A percentile compares a stretch with the other conserved stretches of the same genome.
Evolutionary conservation across 2,329 filamentous ascomycete genomes (phyloP).

Genomic region (Aspergillus tubingensis): DNA sequence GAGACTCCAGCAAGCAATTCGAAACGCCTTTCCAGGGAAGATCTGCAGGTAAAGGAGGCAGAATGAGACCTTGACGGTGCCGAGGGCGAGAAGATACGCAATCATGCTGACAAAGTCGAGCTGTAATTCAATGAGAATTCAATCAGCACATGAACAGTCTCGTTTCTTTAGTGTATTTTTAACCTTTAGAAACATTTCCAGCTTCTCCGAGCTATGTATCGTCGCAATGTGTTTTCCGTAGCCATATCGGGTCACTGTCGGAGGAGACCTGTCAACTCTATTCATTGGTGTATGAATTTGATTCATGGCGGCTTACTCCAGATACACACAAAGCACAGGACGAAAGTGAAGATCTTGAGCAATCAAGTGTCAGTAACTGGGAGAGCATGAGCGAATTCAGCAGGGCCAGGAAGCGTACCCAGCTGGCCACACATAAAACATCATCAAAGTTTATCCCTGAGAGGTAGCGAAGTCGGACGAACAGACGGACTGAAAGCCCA

Average conservation of each 20-base stretch:
- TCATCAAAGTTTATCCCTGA: background rate
- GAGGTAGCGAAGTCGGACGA: constrained; percentile 3
- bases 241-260: constrained; percentile 20
- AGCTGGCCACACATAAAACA: background rate
- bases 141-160: background rate
- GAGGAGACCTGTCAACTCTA: background rate
- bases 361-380: background rate
- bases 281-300: background rate
- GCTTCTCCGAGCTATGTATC: background rate
- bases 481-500: constrained; percentile 2
- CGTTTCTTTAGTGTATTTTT: background rate
- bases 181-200: constrained; percentile 10
- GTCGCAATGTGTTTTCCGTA: constrained; percentile 14
- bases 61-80: constrained; percentile 29
- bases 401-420: background rate
- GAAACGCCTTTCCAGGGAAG: constrained; percentile 15
- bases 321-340: background rate
- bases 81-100: constrained; percentile 30
- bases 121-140: background rate
- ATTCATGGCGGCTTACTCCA: background rate
- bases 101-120: constrained; percentile 17
- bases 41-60: constrained; percentile 20
- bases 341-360: background rate
- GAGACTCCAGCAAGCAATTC: constrained; percentile 11
- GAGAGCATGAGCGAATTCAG: background rate